Base-by-base conservation (phyloP, 1,284 basidiomycete species). In the Phellinidium pouzarii region DNA sequence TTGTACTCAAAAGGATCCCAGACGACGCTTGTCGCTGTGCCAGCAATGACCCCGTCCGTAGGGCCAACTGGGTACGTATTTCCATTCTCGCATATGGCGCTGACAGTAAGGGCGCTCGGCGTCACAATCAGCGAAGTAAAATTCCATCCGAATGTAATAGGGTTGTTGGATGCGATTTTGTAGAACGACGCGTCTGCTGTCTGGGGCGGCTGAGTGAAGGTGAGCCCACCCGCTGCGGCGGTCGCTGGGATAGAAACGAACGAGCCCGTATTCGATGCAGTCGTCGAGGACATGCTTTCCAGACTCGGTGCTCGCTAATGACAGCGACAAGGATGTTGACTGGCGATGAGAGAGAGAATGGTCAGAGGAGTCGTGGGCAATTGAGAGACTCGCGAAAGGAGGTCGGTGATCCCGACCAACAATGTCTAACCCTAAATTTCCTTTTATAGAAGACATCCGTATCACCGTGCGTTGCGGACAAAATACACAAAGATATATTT, bases 101-200 rank as follows among this genome's bases (percentile, higher is more conserved):
- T 78, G 56, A 95, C 74, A 8, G 94, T 95, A 58, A 96, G 74
- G 54, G 74, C 71, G 0, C 79, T 77, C 0, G 92, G 91, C 0
- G 76, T 78, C 34, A 76, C 77, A 57, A 82, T 71, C 22, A 94
- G 71, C 57, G 75, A 75, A 19, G 87, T 91, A 60, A 90, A 79
- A 66, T 92, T 94, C 93, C 93, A 96, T n/a, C 78, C 91, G 68
- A 95, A 91, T 19, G 91, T 95, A 64, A 95, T 78, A 53, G 74
- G 74, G 62, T 90, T 78, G 44, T 75, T 74, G 0, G 72, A 69
- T 0, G 87, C 89, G 61, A 97, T 88, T 76, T 96, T 95, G 76
- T 86, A 95, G 71, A 80, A 97, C 4, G 89, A 91, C 3, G 84
- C 81, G 20, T 82, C 65, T 17, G 69, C 82, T 8, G 86, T 84